Base-by-base conservation (phyloP, 306 rosid species). In the Fagus crenata region DNA sequence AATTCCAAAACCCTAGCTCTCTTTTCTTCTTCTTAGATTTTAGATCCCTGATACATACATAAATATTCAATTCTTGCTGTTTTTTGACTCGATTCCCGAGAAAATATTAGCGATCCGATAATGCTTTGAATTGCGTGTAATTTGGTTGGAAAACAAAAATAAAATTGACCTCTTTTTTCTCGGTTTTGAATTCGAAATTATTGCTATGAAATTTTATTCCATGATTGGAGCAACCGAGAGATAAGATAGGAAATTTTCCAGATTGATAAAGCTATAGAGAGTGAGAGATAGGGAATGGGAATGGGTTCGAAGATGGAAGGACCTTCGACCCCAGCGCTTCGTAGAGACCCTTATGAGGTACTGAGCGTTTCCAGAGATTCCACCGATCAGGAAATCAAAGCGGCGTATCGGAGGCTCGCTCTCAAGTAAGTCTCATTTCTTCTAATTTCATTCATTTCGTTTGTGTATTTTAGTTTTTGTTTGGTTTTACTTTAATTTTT, bases 311-410 rank as follows among this genome's bases (percentile, higher is more conserved):
- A 92, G 69, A 78, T 82, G 86, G 97, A 95, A 85, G 97, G 97
- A 86, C 54, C 97, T 33, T 92, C 98, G 37, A 81, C 92, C 73
- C 92, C 92, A 72, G 88, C 92, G 36, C 75, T 55, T 81, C 88
- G 98, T 69, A 90, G 97, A 53, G 99, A 96, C 82, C 99, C 99
- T 5, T 96, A 96, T n/a, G 97, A 92, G 85, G 97, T 96, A 1
- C 86, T 96, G 75, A 72, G 80, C 22, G 89, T 96, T 39, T 78
- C 96, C 28, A 87, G 88, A 64, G 99, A 92, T 31, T 89, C 97
- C 18, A 79, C 86, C 71, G 99, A 96, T 59, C 98, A 92, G 78
- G 99, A 96, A 75, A 92, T 96, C 28, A 96, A 96, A 90, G 84
- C 97, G 40, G 97, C 99, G 54, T 92, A 92, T 73, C 85, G 97